These are phyloP conservation scores for Epichloe elymi DNA, from an alignment of 2,329 filamentous ascomycete species.

Conservation along the genomic window DNA sequence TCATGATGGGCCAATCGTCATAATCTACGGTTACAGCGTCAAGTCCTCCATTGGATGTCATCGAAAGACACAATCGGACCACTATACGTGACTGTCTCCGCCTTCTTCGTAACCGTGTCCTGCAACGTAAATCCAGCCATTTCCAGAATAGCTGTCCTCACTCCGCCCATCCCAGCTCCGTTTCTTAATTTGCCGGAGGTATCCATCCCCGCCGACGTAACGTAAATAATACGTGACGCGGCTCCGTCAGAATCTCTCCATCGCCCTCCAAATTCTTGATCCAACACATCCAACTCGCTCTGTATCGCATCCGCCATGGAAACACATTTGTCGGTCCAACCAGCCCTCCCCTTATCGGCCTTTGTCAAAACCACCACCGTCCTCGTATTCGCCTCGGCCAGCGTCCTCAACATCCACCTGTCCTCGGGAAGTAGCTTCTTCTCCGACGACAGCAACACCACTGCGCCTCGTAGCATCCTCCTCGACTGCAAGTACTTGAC, in stretches of 20 bases:
- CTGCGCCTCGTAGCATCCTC: slow-evolving; percentile 34
- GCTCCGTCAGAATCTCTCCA: slow-evolving; percentile 19
- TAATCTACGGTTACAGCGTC: background rate
- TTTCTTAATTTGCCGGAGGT: slow-evolving; percentile 17
- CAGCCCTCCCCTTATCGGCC: slow-evolving; percentile 33
- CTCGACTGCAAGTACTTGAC: slow-evolving; percentile 35
- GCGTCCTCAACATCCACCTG: slow-evolving; percentile 30
- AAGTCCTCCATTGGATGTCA: slow-evolving; percentile 23
- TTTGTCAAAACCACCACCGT: slow-evolving; percentile 43
- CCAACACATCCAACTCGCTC: slow-evolving; percentile 13
- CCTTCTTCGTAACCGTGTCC: slow-evolving; percentile 20
- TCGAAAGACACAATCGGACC: slow-evolving; percentile 27
- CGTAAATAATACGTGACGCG: slow-evolving; percentile 16
- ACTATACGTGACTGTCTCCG: slow-evolving; percentile 22
- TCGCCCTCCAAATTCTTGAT: slow-evolving; percentile 11
- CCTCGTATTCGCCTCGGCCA: slow-evolving; percentile 30
- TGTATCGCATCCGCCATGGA: slow-evolving; percentile 16
- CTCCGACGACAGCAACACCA: slow-evolving; percentile 40
- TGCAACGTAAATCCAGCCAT: slow-evolving; percentile 24
- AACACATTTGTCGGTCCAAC: slow-evolving; percentile 16
- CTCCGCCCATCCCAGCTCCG: slow-evolving; percentile 26
- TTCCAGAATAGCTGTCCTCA: slow-evolving; percentile 25
- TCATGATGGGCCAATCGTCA: too few relatives aligned
- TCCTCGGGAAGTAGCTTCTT: slow-evolving; percentile 38
- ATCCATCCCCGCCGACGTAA: slow-evolving; percentile 26